Conservation (phyloP, 2,329 filamentous ascomycete genomes). For the Trichophyton benhamiae region DNA sequence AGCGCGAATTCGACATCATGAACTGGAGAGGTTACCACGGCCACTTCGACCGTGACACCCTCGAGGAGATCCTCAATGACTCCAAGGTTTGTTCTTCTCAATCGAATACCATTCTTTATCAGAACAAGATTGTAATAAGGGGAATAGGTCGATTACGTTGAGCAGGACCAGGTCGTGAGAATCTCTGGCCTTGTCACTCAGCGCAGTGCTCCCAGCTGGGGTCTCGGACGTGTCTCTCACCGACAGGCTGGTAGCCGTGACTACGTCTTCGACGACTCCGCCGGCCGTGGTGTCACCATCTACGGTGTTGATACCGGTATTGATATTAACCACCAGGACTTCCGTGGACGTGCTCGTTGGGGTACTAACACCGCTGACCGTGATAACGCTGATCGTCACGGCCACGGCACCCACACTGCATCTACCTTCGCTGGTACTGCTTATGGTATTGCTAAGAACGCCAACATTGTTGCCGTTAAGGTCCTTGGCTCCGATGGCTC, state of each 20-base stretch:
- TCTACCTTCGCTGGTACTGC: slow-evolving; percentile 27
- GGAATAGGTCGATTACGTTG: slow-evolving; percentile 13
- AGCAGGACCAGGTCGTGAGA: slow-evolving; percentile 10
- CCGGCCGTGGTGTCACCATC: slow-evolving; percentile 25
- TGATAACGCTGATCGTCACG: slow-evolving; percentile 17
- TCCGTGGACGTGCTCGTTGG: slow-evolving; percentile 25
- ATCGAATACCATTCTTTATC: not conserved
- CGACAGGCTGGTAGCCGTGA: slow-evolving; percentile 14
- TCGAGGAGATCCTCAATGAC: slow-evolving; percentile 9
- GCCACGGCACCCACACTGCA: slow-evolving; percentile 32
- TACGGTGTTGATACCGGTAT: slow-evolving; percentile 33
- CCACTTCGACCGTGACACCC: slow-evolving; percentile 10
- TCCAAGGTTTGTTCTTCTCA: slow-evolving; percentile 4
- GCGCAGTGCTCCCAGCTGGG: slow-evolving; percentile 16
- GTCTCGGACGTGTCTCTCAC: slow-evolving; percentile 26
- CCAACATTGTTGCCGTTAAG: slow-evolving; percentile 37
- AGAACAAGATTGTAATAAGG: not conserved
- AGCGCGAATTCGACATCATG: slow-evolving; percentile 9
- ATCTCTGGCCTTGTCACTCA: not conserved
- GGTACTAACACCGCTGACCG: slow-evolving; percentile 24
- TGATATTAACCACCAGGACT: slow-evolving; percentile 24
- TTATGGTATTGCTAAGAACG: slow-evolving; percentile 29
- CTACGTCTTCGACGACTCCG: slow-evolving; percentile 27
- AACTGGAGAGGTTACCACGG: slow-evolving; percentile 11
- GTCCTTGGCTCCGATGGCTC: slow-evolving; percentile 35